phyloP scores from a whole-genome alignment of 2,329 filamentous ascomycete genomes.

The Ampelomyces quisqualis region DNA sequence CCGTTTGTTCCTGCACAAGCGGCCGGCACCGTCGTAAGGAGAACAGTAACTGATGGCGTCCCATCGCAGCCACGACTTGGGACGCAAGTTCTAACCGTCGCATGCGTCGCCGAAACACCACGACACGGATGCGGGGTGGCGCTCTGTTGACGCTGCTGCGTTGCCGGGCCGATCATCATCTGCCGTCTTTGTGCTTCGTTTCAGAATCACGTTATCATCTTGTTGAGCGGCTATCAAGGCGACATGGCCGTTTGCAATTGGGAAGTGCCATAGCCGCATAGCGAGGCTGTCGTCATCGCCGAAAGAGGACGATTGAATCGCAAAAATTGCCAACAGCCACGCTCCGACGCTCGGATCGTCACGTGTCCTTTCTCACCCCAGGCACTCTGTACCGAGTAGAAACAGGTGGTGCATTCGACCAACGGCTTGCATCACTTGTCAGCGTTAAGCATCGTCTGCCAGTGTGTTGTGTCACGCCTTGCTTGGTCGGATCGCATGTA shows the following conservation, averaged over 20 bases:
- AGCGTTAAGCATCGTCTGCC: too few relatives aligned
- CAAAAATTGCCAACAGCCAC: too few relatives aligned
- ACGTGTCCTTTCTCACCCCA: too few relatives aligned
- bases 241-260: background rate
- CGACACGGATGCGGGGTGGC: background rate
- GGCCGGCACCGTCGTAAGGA: slow-evolving; percentile 17
- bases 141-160: background rate
- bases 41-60: slow-evolving; percentile 14
- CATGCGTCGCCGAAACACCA: background rate
- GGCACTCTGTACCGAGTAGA: too few relatives aligned
- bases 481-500: slow-evolving; percentile 16
- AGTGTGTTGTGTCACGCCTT: too few relatives aligned
- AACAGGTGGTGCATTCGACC: too few relatives aligned
- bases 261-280: background rate
- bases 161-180: slow-evolving; percentile 1
- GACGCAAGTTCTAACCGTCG: background rate
- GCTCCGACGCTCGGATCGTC: background rate
- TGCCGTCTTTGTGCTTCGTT: background rate
- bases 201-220: background rate
- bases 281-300: slow-evolving; percentile 5
- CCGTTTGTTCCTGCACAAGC: slow-evolving; percentile 33
- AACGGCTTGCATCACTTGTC: too few relatives aligned
- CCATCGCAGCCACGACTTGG: slow-evolving; percentile 4
- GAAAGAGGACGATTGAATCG: too few relatives aligned
- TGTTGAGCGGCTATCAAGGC: slow-evolving; percentile 3